Base-by-base conservation (phyloP, 2,329 filamentous ascomycete genomes). In the Escovopsis sp. region DNA sequence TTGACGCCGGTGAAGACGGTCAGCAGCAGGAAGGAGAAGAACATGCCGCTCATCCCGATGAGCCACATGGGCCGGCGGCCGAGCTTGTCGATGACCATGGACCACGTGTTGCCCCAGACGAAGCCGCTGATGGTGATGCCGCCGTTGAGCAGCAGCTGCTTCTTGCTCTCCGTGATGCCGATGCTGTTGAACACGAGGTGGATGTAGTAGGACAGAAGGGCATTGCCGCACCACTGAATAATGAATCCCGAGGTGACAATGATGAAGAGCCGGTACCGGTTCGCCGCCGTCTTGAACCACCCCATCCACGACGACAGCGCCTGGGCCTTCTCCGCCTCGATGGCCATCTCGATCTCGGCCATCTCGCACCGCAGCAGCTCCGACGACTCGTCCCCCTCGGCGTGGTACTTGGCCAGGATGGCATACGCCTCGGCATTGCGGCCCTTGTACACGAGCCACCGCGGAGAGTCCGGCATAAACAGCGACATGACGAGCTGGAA, bases 21-120 rank as follows among this genome's bases (percentile, higher is more conserved):
- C 46, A 75, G 70, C 10, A 66, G 72, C n/a, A 63, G 51, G 36
- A 44, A 50, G 20, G 20, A 20, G 4, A 20, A 6, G 20, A 20
- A 20, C 48, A 50, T 47, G 25, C 45, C 36, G 35, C 42, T n/a
- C 25, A 45, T 40, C 43, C 8, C 42, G 37, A 38, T 37, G 12
- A 75, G 53, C 11, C 75, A 55, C 7, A 75, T 57, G 0, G 71
- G 70, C 3, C 76, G 70, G 32, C 76, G 71, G n/a, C 75, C 72
- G 6, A 77, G 45, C 1, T 65, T 63, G 33, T 78, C 74, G 2
- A 72, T 72, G 39, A 78, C 61, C 12, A 65, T 60, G 4, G 74
- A 72, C 37, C 76, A 76, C 0, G 70, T 48, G 14, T 75, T 59
- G 14, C 72, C 68, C 1, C 61, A 67, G 1, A 68, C 47, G 44